A percentile compares a stretch with the other conserved stretches of the same genome.
phyloP scores from a whole-genome alignment of 257 asterid species.

The Vinca minor region DNA sequence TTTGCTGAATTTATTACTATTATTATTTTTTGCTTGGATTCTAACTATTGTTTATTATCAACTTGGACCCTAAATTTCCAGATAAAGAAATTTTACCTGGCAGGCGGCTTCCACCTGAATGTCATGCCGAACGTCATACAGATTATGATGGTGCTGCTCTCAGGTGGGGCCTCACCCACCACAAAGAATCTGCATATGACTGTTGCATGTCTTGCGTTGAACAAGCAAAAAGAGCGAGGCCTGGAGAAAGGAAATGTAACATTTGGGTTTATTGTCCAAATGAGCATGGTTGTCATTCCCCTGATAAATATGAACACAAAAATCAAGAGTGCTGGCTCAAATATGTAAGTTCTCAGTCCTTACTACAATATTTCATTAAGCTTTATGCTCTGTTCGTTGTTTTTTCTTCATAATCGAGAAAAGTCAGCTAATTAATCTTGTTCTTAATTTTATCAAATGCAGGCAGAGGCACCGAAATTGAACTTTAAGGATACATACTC shows the following conservation, averaged over 20 bases:
- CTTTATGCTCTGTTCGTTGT: neutral
- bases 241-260: conserved; percentile 61
- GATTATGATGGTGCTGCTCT: conserved; percentile 86
- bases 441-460: conserved; percentile 20
- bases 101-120: conserved; percentile 68
- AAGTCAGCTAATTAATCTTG: neutral
- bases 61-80: conserved; percentile 25
- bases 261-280: conserved; percentile 90
- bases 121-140: conserved; percentile 69
- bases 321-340: conserved; percentile 92
- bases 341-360: conserved; percentile 44
- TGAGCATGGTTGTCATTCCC: conserved; percentile 78
- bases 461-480: conserved; percentile 65
- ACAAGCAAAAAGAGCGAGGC: conserved; percentile 62
- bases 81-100: conserved; percentile 64
- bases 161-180: conserved; percentile 93
- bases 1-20: neutral
- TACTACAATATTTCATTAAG: neutral
- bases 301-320: conserved; percentile 80
- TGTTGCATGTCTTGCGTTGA: conserved; percentile 89
- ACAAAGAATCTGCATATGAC: conserved; percentile 81
- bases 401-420: neutral
- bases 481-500: conserved; percentile 67
- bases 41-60: neutral
- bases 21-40: neutral